Conservation (phyloP, 202 grass and related monocot species). For the Setaria viridis region DNA sequence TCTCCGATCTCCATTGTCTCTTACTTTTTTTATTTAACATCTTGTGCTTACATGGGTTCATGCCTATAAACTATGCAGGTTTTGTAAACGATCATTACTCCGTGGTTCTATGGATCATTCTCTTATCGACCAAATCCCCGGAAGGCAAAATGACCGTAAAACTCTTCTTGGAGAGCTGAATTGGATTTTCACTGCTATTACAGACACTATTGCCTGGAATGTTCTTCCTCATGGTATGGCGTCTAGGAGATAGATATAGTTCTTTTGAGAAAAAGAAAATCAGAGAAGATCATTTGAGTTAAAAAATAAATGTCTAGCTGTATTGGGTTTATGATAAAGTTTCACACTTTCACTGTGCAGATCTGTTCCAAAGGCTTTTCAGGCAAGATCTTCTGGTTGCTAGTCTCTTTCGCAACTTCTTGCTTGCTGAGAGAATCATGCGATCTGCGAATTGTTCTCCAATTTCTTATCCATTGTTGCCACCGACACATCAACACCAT, state of each 20-base stretch:
- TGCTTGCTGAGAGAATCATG: slow-evolving; percentile 57
- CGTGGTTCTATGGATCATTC: slow-evolving; percentile 65
- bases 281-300: not conserved
- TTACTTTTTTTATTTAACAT: not conserved
- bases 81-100: slow-evolving; percentile 80
- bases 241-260: not conserved
- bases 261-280: slow-evolving; percentile 1
- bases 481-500: slow-evolving; percentile 95
- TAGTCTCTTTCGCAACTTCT: slow-evolving; percentile 92
- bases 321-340: slow-evolving; percentile 35
- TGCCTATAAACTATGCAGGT: slow-evolving; percentile 64
- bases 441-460: slow-evolving; percentile 95
- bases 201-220: slow-evolving; percentile 96
- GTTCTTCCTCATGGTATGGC: slow-evolving; percentile 89
- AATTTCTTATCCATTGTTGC: slow-evolving; percentile 82
- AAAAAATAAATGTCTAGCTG: not conserved
- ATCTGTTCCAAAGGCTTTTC: slow-evolving; percentile 96
- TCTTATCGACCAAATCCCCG: slow-evolving; percentile 88
- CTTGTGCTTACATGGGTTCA: slow-evolving; percentile 34
- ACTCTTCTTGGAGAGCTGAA: slow-evolving; percentile 96
- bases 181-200: slow-evolving; percentile 95
- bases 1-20: not conserved
- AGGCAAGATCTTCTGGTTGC: slow-evolving; percentile 98
- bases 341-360: slow-evolving; percentile 54
- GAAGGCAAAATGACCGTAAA: slow-evolving; percentile 95